Percentiles rank a stretch among this genome's conserved stretches.
phyloP scores from a whole-genome alignment of 176 grass and related monocot species.

The bread wheat (Triticum aestivum) region DNA sequence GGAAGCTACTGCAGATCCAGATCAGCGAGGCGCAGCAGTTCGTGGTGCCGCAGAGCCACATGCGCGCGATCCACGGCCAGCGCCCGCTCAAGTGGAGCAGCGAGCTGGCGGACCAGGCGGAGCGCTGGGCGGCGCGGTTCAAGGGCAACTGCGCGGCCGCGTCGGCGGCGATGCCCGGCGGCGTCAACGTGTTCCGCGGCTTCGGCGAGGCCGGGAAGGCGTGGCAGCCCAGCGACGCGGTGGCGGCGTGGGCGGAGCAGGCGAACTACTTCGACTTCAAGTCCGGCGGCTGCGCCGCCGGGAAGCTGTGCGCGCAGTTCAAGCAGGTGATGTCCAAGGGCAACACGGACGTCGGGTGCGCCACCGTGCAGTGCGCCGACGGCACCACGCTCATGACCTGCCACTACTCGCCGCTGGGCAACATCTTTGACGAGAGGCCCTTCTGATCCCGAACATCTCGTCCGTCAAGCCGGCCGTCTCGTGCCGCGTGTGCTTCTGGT shows the following conservation, averaged over 20 bases:
- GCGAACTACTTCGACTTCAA: conserved; percentile 39
- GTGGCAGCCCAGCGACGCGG: conserved; percentile 56
- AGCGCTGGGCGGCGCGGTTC: conserved; percentile 35
- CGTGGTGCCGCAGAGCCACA: conserved; percentile 39
- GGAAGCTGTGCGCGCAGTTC: conserved; percentile 34
- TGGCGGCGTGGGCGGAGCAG: conserved; percentile 52
- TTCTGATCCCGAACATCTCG: conserved; percentile 32
- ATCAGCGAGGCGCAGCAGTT: conserved; percentile 37
- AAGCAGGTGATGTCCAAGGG: conserved; percentile 54
- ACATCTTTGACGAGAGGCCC: conserved; percentile 47
- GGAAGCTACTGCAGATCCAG: conserved; percentile 42
- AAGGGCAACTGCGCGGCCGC: conserved; percentile 42
- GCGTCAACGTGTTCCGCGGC: conserved; percentile 60
- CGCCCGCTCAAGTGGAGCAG: conserved; percentile 50
- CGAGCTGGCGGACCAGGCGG: conserved; percentile 36
- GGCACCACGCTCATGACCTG: conserved; percentile 51
- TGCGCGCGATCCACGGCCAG: conserved; percentile 33
- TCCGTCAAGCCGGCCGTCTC: not conserved
- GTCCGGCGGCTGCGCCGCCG: conserved; percentile 39
- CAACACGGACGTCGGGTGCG: conserved; percentile 56
- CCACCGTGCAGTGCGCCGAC: conserved; percentile 29
- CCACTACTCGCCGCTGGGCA: conserved; percentile 55
- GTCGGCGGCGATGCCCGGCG: not conserved
- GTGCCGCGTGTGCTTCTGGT: not conserved
- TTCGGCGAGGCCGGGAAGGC: not conserved